Percentiles rank a stretch among this genome's conserved stretches.
Conservation (phyloP, 2,329 filamentous ascomycete species). For the Calonectria hongkongensis region DNA sequence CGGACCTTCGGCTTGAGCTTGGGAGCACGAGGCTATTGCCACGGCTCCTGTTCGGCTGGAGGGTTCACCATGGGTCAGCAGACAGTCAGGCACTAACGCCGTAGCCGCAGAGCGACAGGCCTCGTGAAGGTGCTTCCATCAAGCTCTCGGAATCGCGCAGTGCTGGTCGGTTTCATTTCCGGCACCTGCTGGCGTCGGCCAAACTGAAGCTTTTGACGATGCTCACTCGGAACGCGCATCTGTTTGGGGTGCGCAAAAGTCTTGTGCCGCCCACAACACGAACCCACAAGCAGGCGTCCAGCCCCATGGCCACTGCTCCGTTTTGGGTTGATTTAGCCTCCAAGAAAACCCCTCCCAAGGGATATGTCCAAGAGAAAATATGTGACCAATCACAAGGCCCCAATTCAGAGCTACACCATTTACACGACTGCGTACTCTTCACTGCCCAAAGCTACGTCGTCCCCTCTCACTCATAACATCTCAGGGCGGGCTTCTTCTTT, state of each 20-base stretch:
- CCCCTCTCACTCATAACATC: too few relatives aligned
- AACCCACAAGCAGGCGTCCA: slow-evolving; percentile 12
- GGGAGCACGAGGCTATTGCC: slow-evolving; percentile 46
- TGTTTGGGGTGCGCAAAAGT: slow-evolving; percentile 1
- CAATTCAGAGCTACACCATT: neutral
- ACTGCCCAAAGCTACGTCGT: neutral
- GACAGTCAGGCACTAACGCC: neutral
- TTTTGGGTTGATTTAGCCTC: slow-evolving; percentile 2
- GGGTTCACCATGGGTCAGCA: slow-evolving; percentile 33
- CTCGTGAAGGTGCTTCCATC: neutral
- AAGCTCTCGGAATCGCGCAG: slow-evolving; percentile 32
- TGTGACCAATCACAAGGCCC: neutral
- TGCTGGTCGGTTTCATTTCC: slow-evolving; percentile 16
- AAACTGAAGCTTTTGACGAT: slow-evolving; percentile 19
- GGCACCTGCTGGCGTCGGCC: neutral
- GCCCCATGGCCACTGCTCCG: slow-evolving; percentile 28
- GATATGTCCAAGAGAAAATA: neutral
- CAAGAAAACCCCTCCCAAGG: neutral
- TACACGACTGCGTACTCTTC: neutral
- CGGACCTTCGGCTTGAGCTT: slow-evolving; percentile 51
- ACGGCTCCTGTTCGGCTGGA: slow-evolving; percentile 47
- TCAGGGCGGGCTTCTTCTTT: too few relatives aligned
- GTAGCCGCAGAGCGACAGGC: neutral
- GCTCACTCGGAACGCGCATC: slow-evolving; percentile 18
- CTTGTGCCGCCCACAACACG: slow-evolving; percentile 15